Evolutionary conservation across 257 asterid species (phyloP).

Genomic region (Forsythia viridissima): DNA sequence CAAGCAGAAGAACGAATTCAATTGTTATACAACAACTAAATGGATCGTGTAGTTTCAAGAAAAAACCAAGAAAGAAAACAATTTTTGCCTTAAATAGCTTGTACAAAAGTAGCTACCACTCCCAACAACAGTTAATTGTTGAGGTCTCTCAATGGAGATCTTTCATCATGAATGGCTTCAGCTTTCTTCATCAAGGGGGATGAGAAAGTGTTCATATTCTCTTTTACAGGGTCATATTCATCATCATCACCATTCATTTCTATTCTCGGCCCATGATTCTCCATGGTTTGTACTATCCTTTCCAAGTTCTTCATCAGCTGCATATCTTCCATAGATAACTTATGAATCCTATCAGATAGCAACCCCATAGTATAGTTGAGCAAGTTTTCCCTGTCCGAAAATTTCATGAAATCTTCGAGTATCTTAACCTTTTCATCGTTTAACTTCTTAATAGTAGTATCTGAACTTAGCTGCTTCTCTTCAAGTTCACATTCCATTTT

Average conservation of each 20-base stretch:
- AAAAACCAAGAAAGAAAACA: not conserved
- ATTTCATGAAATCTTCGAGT: constrained; percentile 20
- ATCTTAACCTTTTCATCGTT: constrained; percentile 24
- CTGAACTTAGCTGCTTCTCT: constrained; percentile 22
- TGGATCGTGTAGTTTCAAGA: not conserved
- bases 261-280: constrained; percentile 13
- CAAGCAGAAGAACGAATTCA: not conserved
- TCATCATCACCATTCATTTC: constrained; percentile 34
- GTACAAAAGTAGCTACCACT: not conserved
- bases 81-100: not conserved
- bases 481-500: constrained; percentile 23
- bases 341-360: constrained; percentile 46
- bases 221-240: constrained; percentile 43
- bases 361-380: constrained; percentile 27
- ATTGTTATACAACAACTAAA: not conserved
- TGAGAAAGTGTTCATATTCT: constrained; percentile 43
- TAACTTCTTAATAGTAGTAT: constrained; percentile 30
- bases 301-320: constrained; percentile 54
- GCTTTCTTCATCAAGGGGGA: constrained; percentile 52
- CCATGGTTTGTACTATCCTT: constrained; percentile 46
- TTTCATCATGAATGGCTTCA: constrained; percentile 51
- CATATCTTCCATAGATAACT: constrained; percentile 43
- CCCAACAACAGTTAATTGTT: constrained; percentile 35
- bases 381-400: constrained; percentile 46
- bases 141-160: constrained; percentile 73